Evolutionary conservation across 2,329 filamentous ascomycete genomes (phyloP), one percentile per base, ranked within the genome.

Genomic region (Arthrobotrys entomopaga): DNA sequence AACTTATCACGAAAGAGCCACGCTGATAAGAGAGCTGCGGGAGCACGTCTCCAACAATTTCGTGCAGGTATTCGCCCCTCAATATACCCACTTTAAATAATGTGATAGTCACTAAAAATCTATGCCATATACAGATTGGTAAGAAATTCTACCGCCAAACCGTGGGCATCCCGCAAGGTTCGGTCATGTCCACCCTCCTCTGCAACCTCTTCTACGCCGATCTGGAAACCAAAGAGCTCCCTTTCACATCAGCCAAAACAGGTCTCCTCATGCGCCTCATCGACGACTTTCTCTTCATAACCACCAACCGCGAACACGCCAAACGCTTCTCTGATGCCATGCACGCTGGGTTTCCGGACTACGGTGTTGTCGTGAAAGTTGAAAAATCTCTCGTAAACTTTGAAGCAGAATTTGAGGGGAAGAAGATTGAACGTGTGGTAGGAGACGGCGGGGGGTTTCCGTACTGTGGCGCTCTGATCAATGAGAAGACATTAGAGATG

Each of bases 151-250:
- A 95, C 80, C 87, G 92, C 22, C 95, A 99, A 80, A 94, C 89
- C 80, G 84, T 86, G 20, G 95, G 95, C 13, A 98, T 99, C 43
- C 93, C 95, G 0, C 95, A 99, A 81, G 95, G 95, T 6, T 97
- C 93, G 0, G 86, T 97, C 0, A 81, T 99, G 3, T 97, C 93
- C 0, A 91, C 90, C 49, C 84, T 93, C 46, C 84, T 99, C 3
- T 98, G 95, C 84, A 98, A 93, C 82, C 94, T 96, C 82, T 97
- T 98, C 81, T 99, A 99, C 80, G 93, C 91, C 4, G 89, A 95
- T 76, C 86, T 98, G 0, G 95, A 99, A 81, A 82, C 82, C 5
- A 84, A 88, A 24, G 83, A 89, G 13, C 83, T 98, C 1, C 80
- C 79, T 0, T 98, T 97, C 79, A 82, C 95, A 1, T 78, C 84